Percentiles rank a stretch among this genome's conserved stretches.
Conservation (phyloP, 169 alveolate species). For the Theileria parva region DNA sequence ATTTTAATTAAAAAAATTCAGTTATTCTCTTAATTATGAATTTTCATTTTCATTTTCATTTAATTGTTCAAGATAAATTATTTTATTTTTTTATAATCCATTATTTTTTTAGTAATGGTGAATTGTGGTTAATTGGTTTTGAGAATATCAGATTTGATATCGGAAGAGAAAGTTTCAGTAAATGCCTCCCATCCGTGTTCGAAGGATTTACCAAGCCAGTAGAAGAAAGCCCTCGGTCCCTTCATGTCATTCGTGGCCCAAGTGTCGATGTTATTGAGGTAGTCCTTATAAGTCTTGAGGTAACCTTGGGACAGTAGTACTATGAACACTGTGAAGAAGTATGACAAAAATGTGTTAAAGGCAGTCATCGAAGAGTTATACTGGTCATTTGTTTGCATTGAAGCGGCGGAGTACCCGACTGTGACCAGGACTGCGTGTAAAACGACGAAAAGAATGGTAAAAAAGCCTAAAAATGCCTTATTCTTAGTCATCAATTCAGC, state of each 20-base stretch:
- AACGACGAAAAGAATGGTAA: neutral
- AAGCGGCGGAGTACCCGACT: slow-evolving; percentile 23
- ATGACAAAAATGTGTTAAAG: neutral
- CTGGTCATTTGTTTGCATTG: slow-evolving; percentile 5
- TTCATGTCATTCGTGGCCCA: slow-evolving; percentile 4
- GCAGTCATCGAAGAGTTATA: neutral
- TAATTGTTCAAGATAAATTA: too few relatives aligned
- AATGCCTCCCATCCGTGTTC: slow-evolving; percentile 9
- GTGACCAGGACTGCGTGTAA: neutral
- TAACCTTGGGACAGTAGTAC: slow-evolving; percentile 13
- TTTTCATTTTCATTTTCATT: neutral
- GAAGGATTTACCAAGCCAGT: slow-evolving; percentile 20
- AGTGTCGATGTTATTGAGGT: neutral
- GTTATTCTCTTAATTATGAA: too few relatives aligned
- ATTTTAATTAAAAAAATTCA: too few relatives aligned
- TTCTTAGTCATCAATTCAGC: neutral
- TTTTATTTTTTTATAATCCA: too few relatives aligned
- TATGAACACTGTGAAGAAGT: neutral
- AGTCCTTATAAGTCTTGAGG: neutral
- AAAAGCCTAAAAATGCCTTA: neutral
- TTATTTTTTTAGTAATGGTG: too few relatives aligned
- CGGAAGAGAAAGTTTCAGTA: neutral
- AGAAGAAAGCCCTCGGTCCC: neutral
- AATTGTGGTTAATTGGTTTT: neutral
- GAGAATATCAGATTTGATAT: slow-evolving; percentile 2